Evolutionary conservation across 305 asterid genomes (phyloP).

Genomic region (Fraxinus platypoda): DNA sequence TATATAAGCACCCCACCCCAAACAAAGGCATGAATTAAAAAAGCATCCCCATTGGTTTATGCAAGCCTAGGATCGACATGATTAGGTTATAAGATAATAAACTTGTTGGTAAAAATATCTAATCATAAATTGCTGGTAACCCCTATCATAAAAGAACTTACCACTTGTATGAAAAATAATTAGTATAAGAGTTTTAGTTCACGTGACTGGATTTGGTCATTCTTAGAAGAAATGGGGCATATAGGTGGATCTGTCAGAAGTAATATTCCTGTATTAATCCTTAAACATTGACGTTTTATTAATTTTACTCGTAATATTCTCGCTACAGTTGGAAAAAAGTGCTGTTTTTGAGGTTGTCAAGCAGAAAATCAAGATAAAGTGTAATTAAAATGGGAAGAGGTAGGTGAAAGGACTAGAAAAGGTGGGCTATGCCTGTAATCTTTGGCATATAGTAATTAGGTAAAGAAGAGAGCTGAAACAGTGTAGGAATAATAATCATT

Average conservation of each 20-base stretch:
- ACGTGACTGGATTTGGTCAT: neutral
- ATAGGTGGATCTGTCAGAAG: neutral
- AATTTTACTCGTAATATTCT: neutral
- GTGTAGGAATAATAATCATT: neutral
- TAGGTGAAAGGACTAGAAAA: neutral
- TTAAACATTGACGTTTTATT: neutral
- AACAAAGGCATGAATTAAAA: neutral
- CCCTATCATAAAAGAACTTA: neutral
- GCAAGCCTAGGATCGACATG: neutral
- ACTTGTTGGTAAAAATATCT: neutral
- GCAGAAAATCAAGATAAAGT: neutral
- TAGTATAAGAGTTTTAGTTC: neutral
- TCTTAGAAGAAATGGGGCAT: neutral
- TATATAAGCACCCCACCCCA: neutral
- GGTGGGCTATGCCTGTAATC: neutral
- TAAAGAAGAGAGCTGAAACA: neutral
- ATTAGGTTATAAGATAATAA: neutral
- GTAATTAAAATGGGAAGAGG: neutral
- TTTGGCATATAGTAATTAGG: neutral
- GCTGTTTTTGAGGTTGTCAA: neutral
- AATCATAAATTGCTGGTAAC: neutral
- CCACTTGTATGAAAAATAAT: neutral
- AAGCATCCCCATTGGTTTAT: neutral
- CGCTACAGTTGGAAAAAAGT: neutral
- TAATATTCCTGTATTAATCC: neutral